phyloP scores from a whole-genome alignment of 2,329 filamentous ascomycete genomes.

The Trichoderma oligosporum region DNA sequence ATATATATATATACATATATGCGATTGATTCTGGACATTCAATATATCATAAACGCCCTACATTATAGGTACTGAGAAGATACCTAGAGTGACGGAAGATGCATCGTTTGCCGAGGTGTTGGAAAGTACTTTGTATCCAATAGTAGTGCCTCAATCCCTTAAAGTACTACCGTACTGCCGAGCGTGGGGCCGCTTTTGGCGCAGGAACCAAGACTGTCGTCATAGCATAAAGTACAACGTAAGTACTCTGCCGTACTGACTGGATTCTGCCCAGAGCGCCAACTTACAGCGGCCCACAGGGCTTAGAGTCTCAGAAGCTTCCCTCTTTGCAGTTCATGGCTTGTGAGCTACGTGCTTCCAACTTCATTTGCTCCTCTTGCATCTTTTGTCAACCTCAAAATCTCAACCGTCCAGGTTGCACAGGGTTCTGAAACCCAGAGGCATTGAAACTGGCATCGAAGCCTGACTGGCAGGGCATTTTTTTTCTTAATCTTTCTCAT shows the following conservation, averaged over 20 bases:
- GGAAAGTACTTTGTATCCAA: too few species aligned
- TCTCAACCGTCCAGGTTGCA: conserved; percentile 6
- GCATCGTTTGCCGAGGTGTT: too few species aligned
- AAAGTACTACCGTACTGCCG: not conserved
- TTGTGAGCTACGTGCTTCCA: not conserved
- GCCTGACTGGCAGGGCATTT: not conserved
- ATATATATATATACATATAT: too few species aligned
- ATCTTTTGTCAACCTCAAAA: not conserved
- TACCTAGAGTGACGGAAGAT: too few species aligned
- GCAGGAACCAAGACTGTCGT: conserved; percentile 12
- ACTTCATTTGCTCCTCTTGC: not conserved
- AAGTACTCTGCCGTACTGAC: not conserved
- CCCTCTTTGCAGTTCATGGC: not conserved
- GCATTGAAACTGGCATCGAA: not conserved
- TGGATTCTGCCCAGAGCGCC: not conserved
- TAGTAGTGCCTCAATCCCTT: too few species aligned
- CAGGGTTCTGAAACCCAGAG: conserved; percentile 7
- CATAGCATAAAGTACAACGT: too few species aligned
- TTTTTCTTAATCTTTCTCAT: not conserved
- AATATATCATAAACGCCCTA: too few species aligned
- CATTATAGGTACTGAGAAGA: too few species aligned
- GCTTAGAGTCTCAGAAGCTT: conserved; percentile 1
- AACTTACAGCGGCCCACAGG: conserved; percentile 10
- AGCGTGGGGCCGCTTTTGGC: conserved; percentile 15
- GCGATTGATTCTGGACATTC: too few species aligned